Evolutionary conservation across 2,329 filamentous ascomycete species (phyloP), one percentile per base, ranked within the genome.

Genomic region (Aschersonia sp.): DNA sequence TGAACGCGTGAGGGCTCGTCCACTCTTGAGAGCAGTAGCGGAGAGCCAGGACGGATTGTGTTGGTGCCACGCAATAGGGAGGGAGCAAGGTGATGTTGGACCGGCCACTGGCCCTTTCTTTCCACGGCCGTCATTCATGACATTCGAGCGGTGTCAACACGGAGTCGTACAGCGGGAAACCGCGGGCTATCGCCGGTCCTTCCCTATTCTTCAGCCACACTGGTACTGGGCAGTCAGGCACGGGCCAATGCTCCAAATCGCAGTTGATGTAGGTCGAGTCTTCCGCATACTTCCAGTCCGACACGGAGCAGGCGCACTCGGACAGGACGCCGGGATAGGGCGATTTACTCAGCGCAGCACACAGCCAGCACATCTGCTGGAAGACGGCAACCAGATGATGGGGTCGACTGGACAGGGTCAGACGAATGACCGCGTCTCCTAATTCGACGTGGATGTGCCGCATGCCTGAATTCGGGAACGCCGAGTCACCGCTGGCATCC

Each of bases 301-400:
- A 54, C 5, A 66, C 52, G 32, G 62, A 59, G 10, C 60, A 46
- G 6, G 53, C 51, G 14, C 59, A 59, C 46, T 65, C 63, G 0
- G 60, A 62, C 0, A 63, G 42, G 0, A 55, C 52, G 4, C 56
- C 57, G 0, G 58, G 58, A 44, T 65, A 61, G 0, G 63, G 63
- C 1, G 63, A 64, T 1, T 62, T 53, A 45, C 61, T 64, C 8
- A 66, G 54, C 1, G 56, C 55, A 1, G 63, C 62, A 30, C 61
- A 65, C 1, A 57, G 59, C 63, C 63, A 66, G 8, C 59, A 60
- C 62, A 65, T 63, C 46, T 64, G 62, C 43, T 65, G 62, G 3
- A 65, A 56, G 2, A 65, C 56, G 10, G 64, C 60, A 42, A 63
- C 58, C 53, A 66, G 57, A 2, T 58, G 60, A 32, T 61, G 59